A percentile compares a stretch with the other conserved stretches of the same genome.
These are phyloP conservation scores for Dioscorea cayenensis DNA, from an alignment of 116 monocot species.

Conservation along the genomic window DNA sequence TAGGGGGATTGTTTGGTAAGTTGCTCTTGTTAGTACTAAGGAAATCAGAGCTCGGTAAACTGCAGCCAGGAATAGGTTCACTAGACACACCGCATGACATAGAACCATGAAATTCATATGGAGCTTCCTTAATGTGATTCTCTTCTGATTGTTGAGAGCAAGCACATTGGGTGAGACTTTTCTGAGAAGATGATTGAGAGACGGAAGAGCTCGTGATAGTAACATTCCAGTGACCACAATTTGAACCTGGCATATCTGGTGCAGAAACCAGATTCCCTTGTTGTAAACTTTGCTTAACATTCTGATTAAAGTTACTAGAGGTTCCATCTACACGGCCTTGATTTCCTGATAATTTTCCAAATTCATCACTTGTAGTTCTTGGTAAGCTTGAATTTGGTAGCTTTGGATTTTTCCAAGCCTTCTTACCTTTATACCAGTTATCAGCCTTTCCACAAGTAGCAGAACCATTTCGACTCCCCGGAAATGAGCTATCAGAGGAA, in stretches of 20 bases:
- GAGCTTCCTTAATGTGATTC: constrained; percentile 16
- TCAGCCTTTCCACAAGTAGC: constrained; percentile 27
- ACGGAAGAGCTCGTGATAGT: constrained; percentile 2
- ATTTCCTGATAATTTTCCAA: constrained; percentile 1
- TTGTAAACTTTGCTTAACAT: not conserved
- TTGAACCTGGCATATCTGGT: not conserved
- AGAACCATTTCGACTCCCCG: constrained; percentile 10
- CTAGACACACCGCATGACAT: constrained; percentile 1
- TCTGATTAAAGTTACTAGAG: constrained; percentile 9
- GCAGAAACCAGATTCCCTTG: constrained; percentile 11
- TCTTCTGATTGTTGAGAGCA: constrained; percentile 10
- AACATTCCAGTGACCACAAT: constrained; percentile 7
- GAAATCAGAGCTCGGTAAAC: constrained; percentile 4
- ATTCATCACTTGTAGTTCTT: constrained; percentile 18
- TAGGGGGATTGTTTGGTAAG: constrained; percentile 14
- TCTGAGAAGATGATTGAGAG: constrained; percentile 9
- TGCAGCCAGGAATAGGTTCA: not conserved
- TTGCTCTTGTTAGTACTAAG: constrained; percentile 6
- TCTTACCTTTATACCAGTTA: constrained; percentile 24
- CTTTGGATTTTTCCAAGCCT: constrained; percentile 7
- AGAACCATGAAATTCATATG: constrained; percentile 27
- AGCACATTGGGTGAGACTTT: constrained; percentile 5
- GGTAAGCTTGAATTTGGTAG: constrained; percentile 7
- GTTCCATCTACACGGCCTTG: constrained; percentile 8
- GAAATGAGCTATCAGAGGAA: not conserved